Base-by-base conservation (phyloP, 208 protist species). In the Crithidia sp. region DNA sequence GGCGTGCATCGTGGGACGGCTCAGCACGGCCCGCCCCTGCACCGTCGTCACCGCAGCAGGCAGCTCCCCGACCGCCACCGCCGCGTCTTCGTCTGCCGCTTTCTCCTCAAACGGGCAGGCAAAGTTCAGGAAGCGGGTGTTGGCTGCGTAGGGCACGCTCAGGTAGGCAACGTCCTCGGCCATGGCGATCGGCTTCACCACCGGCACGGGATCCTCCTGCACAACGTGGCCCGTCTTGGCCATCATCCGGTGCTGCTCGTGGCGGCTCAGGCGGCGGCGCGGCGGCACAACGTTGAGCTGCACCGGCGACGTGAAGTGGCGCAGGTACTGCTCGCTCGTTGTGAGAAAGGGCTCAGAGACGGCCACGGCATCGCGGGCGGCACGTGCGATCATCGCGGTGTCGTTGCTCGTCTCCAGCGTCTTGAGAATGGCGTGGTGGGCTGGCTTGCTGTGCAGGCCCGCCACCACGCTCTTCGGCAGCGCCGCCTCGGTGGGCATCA, bases 181-280 rank as follows among this genome's bases (percentile, higher is more conserved):
- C 75, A 91, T 80, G 16, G 68, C 45, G 43, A 89, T 76, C 6
- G 72, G 82, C 56, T 77, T 45, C 68, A 93, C 85, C 45, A 84
- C 77, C 2, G 85, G 88, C 56, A 91, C 80, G 0, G 85, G 74
- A 44, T 84, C 72, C 55, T 85, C 82, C 3, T 76, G 41, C 9
- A 54, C 61, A 2, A 88, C 70, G 67, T 65, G 64, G 36, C 86
- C 89, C 13, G 76, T 66, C 60, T 67, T 87, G 1, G 81, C 76
- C 41, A 93, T 16, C 80, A 89, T 85, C 54, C 83, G 88, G 72
- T 96, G 91, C 74, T 94, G 88, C 75, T 91, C 88, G 70, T 96
- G 75, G 2, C 91, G 88, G 36, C 87, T 90, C 47, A 89, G 79
- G 4, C 86, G 83, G 44, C 72, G 70, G 16, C 74, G 64, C 4